Evolutionary conservation across 2,329 filamentous ascomycete genomes (phyloP).

Genomic region (Aureobasidium sp.): DNA sequence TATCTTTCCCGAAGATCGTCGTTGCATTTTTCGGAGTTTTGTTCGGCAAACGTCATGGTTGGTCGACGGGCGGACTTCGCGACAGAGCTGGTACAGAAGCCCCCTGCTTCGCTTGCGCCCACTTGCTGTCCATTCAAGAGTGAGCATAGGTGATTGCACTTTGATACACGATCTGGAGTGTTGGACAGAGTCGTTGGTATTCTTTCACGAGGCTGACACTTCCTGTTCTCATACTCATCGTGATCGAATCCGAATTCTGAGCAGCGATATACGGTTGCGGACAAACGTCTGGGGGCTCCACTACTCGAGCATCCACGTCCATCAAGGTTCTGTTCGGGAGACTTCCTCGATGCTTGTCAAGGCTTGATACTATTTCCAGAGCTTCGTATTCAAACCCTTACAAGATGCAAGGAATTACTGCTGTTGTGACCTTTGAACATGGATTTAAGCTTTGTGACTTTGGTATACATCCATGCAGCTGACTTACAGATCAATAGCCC

Average conservation of each 20-base stretch:
- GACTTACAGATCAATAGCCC: background rate
- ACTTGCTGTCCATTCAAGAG: background rate
- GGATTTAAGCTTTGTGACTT: background rate
- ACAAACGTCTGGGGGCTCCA: background rate
- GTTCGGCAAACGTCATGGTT: background rate
- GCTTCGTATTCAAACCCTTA: background rate
- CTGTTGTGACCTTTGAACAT: background rate
- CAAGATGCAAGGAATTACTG: background rate
- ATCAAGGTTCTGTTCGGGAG: background rate
- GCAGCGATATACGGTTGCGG: too few relatives aligned
- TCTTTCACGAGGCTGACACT: too few relatives aligned
- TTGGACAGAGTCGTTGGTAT: background rate
- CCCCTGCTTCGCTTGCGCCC: background rate
- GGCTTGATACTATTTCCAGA: background rate
- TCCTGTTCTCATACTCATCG: too few relatives aligned
- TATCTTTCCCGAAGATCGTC: background rate
- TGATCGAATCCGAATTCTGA: too few relatives aligned
- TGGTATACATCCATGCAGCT: conserved; percentile 2
- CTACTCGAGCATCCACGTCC: background rate
- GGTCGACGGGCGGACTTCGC: conserved; percentile 10
- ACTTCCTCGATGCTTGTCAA: background rate
- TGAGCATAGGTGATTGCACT: background rate
- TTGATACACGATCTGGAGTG: background rate
- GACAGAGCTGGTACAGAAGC: background rate
- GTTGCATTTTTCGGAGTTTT: conserved; percentile 2